Evolutionary conservation across 140 eudicot species (phyloP), one percentile per base, ranked within the genome.

Genomic region (Senecio squalidus): DNA sequence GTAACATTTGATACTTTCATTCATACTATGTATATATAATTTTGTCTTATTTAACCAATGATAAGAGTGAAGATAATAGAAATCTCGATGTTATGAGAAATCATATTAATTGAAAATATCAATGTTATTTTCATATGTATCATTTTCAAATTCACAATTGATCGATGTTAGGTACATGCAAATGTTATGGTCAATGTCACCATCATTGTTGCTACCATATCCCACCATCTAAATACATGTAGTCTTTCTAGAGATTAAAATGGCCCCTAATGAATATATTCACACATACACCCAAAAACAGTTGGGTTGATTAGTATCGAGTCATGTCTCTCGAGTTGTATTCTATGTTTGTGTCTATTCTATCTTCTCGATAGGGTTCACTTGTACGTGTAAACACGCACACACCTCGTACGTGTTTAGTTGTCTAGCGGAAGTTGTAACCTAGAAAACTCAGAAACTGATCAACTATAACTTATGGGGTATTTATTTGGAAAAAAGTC

Each of bases 91-190:
- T 16, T 24, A 63, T 17, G 49, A 62, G 39, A 28, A 48, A n/a
- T n/a, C 56, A 50, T 44, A 24, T 20, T 60, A 69, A 50, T 51
- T 13, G 50, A 33, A 70, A 62, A 70, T 70, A 70, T 70, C 70
- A 70, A 62, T 70, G 70, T 70, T 70, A 62, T 41, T 52, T 30
- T 70, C 76, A 31, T 24, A 60, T 51, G 58, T 16, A 52, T 70
- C 65, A 15, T 52, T 70, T 43, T 62, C 70, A 62, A 16, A 22
- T n/a, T 28, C 40, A 43, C 38, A 59, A 34, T 10, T 59, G 55
- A 34, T 10, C 49, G 55, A 38, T 69, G 68, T 40, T 41, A 59
- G 62, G 69, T 60, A 50, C 49, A 38, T 70, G 44, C 49, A 51
- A 26, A 11, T 36, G 29, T 15, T 70, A 41, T 43, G 56, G 51